These are phyloP conservation scores for Rhizopus stolonifer DNA, from an alignment of 371 early-diverging fungal genomes.

Conservation along the genomic window DNA sequence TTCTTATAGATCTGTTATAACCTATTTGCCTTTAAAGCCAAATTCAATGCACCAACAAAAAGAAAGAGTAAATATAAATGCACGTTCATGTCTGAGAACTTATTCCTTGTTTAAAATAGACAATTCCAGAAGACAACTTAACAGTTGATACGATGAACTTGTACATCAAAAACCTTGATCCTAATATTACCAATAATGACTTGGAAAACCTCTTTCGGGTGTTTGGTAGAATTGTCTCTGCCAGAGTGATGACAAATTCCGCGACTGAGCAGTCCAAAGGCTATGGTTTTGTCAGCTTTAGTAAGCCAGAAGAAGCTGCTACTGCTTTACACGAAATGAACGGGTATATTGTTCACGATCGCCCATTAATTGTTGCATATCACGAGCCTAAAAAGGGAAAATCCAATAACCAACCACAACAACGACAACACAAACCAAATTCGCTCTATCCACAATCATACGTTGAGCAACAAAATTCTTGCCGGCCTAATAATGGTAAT, in stretches of 20 bases:
- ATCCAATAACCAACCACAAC: conserved; percentile 1
- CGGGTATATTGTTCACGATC: conserved; percentile 22
- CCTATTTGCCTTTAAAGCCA: conserved; percentile 19
- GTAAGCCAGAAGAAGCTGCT: conserved; percentile 35
- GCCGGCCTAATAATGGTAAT: neutral
- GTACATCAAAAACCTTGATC: conserved; percentile 54
- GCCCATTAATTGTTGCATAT: conserved; percentile 35
- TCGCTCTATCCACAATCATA: neutral
- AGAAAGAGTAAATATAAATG: conserved; percentile 12
- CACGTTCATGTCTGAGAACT: neutral
- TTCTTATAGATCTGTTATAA: conserved; percentile 21
- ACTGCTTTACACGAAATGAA: conserved; percentile 38
- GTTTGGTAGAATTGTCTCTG: conserved; percentile 50
- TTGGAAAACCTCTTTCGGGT: conserved; percentile 35
- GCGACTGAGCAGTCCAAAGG: conserved; percentile 42
- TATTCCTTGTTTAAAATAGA: no score
- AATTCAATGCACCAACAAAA: conserved; percentile 1
- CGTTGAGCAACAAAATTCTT: neutral
- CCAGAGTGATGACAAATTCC: conserved; percentile 45
- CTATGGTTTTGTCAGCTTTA: conserved; percentile 45
- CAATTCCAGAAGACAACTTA: neutral
- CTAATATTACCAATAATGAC: conserved; percentile 39
- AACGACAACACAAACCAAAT: conserved; percentile 1
- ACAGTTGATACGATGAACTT: conserved; percentile 46
- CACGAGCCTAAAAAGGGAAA: conserved; percentile 39